Percentiles rank a stretch among this genome's conserved stretches.
These are phyloP conservation scores for Penicillium egyptiacum DNA, from an alignment of 495 filamentous ascomycete species.

Conservation along the genomic window DNA sequence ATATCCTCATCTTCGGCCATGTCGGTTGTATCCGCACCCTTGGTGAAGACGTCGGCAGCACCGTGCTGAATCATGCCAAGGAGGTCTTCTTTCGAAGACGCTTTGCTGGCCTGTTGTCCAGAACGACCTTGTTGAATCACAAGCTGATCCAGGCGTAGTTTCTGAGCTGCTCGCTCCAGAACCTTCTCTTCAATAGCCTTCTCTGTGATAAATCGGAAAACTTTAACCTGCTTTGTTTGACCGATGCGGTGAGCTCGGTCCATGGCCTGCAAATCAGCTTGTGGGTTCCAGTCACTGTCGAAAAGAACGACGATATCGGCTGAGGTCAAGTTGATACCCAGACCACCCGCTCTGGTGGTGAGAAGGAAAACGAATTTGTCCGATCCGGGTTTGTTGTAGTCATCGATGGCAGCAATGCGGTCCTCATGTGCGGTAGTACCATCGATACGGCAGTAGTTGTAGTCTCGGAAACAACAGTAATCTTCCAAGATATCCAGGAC, in stretches of 20 bases:
- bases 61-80: slow-evolving; percentile 99
- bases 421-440: slow-evolving; percentile 97
- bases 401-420: slow-evolving; percentile 94
- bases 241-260: slow-evolving; percentile 97
- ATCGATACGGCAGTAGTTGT: slow-evolving; percentile 97
- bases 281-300: slow-evolving; percentile 99
- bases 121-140: slow-evolving; percentile 98
- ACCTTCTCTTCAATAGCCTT: slow-evolving; percentile 99
- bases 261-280: slow-evolving; percentile 98
- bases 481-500: slow-evolving; percentile 96
- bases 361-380: slow-evolving; percentile 98
- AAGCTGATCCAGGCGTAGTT: slow-evolving; percentile 95
- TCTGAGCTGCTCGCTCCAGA: slow-evolving; percentile 94
- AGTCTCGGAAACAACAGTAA: slow-evolving; percentile 93
- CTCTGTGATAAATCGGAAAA: slow-evolving; percentile 96
- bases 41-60: slow-evolving; percentile 85
- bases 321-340: slow-evolving; percentile 97
- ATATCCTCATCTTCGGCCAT: slow-evolving; percentile 79
- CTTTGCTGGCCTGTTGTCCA: slow-evolving; percentile 83
- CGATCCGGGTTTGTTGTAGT: slow-evolving; percentile 93
- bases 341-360: slow-evolving; percentile 93
- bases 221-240: slow-evolving; percentile 95
- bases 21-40: slow-evolving; percentile 56
- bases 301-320: slow-evolving; percentile 98
- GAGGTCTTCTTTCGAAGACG: slow-evolving; percentile 92